Conservation (phyloP, 2,329 filamentous ascomycete genomes). For the Sclerotinia spermophila region DNA sequence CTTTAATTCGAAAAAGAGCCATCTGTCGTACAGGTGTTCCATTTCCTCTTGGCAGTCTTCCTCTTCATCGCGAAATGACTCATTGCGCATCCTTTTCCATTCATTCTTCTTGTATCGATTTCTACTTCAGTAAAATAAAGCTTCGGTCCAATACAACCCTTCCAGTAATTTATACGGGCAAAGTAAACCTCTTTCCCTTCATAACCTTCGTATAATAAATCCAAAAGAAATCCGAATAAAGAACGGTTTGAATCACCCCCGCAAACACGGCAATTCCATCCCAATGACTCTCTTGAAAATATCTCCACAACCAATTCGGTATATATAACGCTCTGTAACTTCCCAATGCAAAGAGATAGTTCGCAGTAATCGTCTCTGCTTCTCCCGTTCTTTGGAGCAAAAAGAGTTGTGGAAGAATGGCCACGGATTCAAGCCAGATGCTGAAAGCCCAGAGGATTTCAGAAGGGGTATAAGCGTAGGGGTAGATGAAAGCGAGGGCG, state of each 20-base stretch:
- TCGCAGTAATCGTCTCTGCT: constrained; percentile 98
- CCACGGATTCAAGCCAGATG: constrained; percentile 96
- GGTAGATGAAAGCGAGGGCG: constrained; percentile 75
- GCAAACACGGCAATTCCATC: constrained; percentile 87
- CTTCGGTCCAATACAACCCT: neutral
- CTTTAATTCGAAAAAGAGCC: neutral
- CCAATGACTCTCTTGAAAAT: constrained; percentile 72
- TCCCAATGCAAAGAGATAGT: constrained; percentile 93
- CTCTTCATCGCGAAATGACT: neutral
- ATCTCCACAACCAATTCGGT: constrained; percentile 96
- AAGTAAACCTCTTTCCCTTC: constrained; percentile 84
- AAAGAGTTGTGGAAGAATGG: constrained; percentile 95
- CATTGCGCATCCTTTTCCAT: neutral
- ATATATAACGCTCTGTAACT: constrained; percentile 93
- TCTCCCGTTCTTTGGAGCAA: constrained; percentile 97
- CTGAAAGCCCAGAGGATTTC: constrained; percentile 98
- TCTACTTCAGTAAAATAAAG: neutral
- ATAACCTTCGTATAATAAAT: constrained; percentile 97
- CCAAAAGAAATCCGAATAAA: constrained; percentile 99
- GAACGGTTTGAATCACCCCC: constrained; percentile 85
- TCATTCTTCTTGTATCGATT: neutral
- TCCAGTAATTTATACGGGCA: constrained; percentile 61
- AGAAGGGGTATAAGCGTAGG: constrained; percentile 74
- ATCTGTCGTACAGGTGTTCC: neutral
- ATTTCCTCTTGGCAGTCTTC: neutral